Percentiles rank a stretch among this genome's conserved stretches.
These are phyloP conservation scores for Taphrina communis DNA, from an alignment of 1,139 yeast genomes.

Conservation along the genomic window DNA sequence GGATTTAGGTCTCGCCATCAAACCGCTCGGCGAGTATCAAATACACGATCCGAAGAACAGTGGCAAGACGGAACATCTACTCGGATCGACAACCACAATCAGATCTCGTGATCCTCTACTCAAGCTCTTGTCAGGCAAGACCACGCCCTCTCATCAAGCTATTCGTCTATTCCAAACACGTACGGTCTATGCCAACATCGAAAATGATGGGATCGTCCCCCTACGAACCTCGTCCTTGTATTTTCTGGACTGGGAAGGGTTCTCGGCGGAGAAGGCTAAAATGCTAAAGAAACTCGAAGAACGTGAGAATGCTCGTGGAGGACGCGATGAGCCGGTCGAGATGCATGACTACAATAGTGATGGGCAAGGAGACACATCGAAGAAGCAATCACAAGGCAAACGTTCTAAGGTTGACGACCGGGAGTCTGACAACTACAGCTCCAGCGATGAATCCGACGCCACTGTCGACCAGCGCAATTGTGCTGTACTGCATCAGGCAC, in stretches of 20 bases:
- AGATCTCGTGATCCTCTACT: slow-evolving; percentile 63
- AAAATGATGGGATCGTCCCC: slow-evolving; percentile 95
- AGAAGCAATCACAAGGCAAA: background rate
- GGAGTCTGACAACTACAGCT: slow-evolving; percentile 1
- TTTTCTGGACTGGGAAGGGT: slow-evolving; percentile 74
- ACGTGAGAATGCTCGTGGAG: background rate
- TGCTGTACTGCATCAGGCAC: background rate
- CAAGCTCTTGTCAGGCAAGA: slow-evolving; percentile 64
- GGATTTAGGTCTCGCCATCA: slow-evolving; percentile 73
- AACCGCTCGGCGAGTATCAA: slow-evolving; percentile 23
- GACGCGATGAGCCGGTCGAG: background rate
- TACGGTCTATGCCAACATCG: slow-evolving; percentile 76
- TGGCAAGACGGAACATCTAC: slow-evolving; percentile 10
- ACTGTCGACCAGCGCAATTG: slow-evolving; percentile 3
- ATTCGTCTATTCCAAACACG: slow-evolving; percentile 69
- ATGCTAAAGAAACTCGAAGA: slow-evolving; percentile 13
- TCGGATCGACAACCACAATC: slow-evolving; percentile 4
- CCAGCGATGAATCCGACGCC: slow-evolving; percentile 16
- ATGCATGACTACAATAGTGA: slow-evolving; percentile 4
- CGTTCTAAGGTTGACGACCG: background rate
- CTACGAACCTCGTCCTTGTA: slow-evolving; percentile 81
- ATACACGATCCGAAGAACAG: slow-evolving; percentile 15
- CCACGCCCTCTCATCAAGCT: slow-evolving; percentile 76
- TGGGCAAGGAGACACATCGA: background rate
- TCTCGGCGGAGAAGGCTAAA: slow-evolving; percentile 53